phyloP scores from a whole-genome alignment of 2,329 filamentous ascomycete genomes.

The Aplosporella prunicola region DNA sequence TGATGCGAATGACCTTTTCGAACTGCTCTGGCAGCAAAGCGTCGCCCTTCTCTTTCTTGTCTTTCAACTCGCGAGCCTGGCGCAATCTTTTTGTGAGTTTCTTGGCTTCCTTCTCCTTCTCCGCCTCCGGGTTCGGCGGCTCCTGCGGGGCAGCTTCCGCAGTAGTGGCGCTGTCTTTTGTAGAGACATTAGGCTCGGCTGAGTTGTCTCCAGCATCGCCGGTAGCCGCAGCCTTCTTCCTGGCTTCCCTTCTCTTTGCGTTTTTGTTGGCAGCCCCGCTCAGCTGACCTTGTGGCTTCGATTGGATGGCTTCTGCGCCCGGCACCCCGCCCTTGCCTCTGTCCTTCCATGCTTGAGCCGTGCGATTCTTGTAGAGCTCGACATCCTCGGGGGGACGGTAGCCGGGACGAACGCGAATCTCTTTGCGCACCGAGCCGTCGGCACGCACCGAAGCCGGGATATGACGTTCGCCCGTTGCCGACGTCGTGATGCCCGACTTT shows the following conservation, averaged over 20 bases:
- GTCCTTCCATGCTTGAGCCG: constrained; percentile 74
- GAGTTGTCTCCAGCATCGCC: constrained; percentile 36
- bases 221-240: constrained; percentile 48
- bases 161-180: constrained; percentile 18
- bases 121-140: constrained; percentile 51
- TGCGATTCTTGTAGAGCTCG: constrained; percentile 89
- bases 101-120: constrained; percentile 86
- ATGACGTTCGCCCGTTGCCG: constrained; percentile 66
- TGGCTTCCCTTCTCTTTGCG: constrained; percentile 64
- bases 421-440: constrained; percentile 85
- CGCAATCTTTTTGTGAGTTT: constrained; percentile 91
- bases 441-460: constrained; percentile 81
- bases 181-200: constrained; percentile 12
- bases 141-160: constrained; percentile 17
- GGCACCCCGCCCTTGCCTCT: constrained; percentile 61
- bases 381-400: constrained; percentile 93
- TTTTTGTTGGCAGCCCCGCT: constrained; percentile 65
- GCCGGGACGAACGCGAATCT: constrained; percentile 87
- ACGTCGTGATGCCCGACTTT: constrained; percentile 55
- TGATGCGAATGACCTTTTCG: constrained; percentile 95
- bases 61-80: constrained; percentile 81
- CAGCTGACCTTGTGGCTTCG: constrained; percentile 39
- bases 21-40: constrained; percentile 85
- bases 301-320: constrained; percentile 50
- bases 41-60: constrained; percentile 83